A percentile compares a stretch with the other conserved stretches of the same genome.
Evolutionary conservation across 257 asterid genomes (phyloP).

Genomic region (Cruciata laevipes): DNA sequence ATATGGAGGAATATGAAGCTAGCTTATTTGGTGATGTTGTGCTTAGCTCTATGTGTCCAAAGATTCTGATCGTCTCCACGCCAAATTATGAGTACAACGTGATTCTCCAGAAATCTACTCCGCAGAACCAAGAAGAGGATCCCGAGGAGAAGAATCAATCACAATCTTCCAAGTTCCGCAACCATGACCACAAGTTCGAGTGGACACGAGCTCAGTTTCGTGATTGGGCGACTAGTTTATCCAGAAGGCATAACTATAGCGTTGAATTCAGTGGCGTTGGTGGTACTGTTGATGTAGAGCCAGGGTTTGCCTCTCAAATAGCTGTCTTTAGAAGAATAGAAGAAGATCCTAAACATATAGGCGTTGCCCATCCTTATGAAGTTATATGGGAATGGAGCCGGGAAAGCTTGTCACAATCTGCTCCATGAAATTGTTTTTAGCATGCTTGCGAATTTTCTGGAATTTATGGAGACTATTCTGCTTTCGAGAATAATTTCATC

Average conservation of each 20-base stretch:
- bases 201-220: slow-evolving; percentile 84
- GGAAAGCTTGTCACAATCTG: not conserved
- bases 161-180: slow-evolving; percentile 61
- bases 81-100: slow-evolving; percentile 89
- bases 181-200: slow-evolving; percentile 92
- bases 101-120: slow-evolving; percentile 68
- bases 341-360: slow-evolving; percentile 16
- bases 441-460: not conserved
- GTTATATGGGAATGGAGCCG: slow-evolving; percentile 69
- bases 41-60: slow-evolving; percentile 60
- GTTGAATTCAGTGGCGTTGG: slow-evolving; percentile 90
- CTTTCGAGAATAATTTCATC: too few species aligned
- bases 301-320: slow-evolving; percentile 92
- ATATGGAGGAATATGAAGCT: slow-evolving; percentile 90
- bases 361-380: slow-evolving; percentile 25
- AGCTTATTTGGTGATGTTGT: slow-evolving; percentile 65
- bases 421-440: not conserved
- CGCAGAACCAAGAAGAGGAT: slow-evolving; percentile 53
- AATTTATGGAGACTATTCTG: too few species aligned
- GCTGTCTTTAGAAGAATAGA: slow-evolving; percentile 65
- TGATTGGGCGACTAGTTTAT: slow-evolving; percentile 71
- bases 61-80: slow-evolving; percentile 73
- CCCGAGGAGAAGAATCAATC: slow-evolving; percentile 51
- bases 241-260: slow-evolving; percentile 43
- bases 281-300: slow-evolving; percentile 58